Evolutionary conservation across 2,329 filamentous ascomycete species (phyloP).

Genomic region (Paecilomyces variotii): DNA sequence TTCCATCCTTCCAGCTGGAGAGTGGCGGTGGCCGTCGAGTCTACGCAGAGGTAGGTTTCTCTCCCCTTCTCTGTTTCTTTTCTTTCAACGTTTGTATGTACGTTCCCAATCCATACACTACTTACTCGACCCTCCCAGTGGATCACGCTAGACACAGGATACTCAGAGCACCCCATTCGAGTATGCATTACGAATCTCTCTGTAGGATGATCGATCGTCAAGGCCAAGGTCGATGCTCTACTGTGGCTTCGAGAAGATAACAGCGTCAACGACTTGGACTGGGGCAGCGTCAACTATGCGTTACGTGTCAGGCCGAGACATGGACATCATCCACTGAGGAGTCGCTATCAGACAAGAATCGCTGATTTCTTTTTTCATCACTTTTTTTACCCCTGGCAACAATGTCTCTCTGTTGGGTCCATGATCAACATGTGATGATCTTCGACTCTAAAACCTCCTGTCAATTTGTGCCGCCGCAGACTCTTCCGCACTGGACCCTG

Average conservation of each 20-base stretch:
- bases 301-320: constrained; percentile 1
- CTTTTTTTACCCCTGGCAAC: background rate
- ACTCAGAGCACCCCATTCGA: background rate
- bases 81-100: no score
- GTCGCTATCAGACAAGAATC: background rate
- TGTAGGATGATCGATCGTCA: background rate
- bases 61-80: background rate
- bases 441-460: background rate
- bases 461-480: background rate
- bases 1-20: background rate
- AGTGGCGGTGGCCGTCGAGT: background rate
- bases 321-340: background rate
- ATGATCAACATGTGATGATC: background rate
- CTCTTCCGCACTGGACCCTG: background rate
- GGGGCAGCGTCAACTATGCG: background rate
- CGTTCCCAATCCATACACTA: background rate
- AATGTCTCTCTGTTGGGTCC: background rate
- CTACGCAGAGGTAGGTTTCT: background rate
- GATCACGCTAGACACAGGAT: background rate
- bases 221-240: constrained; percentile 1
- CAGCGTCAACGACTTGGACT: background rate
- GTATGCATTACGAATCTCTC: background rate
- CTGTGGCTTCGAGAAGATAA: background rate
- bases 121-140: background rate
- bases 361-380: background rate